Evolutionary conservation across 1,139 yeast genomes (phyloP).

Genomic region (Candida mesenterica): DNA sequence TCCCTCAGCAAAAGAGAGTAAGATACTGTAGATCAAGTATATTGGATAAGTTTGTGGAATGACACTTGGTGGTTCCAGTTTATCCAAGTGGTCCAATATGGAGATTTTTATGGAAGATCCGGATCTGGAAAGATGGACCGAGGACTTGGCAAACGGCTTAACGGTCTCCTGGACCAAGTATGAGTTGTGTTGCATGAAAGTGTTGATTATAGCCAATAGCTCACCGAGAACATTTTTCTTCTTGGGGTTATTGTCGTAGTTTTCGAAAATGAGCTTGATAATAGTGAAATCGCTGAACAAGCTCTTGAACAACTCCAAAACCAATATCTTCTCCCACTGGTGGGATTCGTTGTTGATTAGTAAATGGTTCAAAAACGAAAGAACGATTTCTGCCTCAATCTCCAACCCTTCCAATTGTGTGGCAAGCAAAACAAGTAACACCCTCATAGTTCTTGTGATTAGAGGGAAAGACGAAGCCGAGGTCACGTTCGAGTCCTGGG

Average conservation of each 20-base stretch:
- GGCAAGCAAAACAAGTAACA: conserved; percentile 58
- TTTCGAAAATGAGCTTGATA: conserved; percentile 52
- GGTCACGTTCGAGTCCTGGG: background rate
- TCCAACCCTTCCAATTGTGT: conserved; percentile 61
- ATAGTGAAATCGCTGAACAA: conserved; percentile 56
- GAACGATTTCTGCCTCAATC: conserved; percentile 76
- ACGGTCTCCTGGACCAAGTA: conserved; percentile 36
- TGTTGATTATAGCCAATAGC: conserved; percentile 48
- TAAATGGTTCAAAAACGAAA: conserved; percentile 70
- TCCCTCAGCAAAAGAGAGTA: conserved; percentile 65
- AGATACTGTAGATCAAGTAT: conserved; percentile 55
- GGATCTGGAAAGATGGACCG: conserved; percentile 23
- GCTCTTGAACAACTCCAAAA: conserved; percentile 68
- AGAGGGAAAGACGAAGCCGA: conserved; percentile 48
- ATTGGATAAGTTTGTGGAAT: conserved; percentile 64
- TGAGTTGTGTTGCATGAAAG: conserved; percentile 25
- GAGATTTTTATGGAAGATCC: conserved; percentile 46
- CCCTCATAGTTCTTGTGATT: conserved; percentile 70
- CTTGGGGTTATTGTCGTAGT: conserved; percentile 58
- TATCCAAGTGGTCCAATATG: conserved; percentile 75
- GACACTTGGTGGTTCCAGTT: conserved; percentile 61
- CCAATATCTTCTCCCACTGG: conserved; percentile 68
- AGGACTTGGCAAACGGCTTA: conserved; percentile 16
- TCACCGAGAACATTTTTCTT: conserved; percentile 64
- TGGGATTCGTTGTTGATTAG: conserved; percentile 32